phyloP scores from a whole-genome alignment of 176 grass and related monocot species.

The Aegilops tauschii region DNA sequence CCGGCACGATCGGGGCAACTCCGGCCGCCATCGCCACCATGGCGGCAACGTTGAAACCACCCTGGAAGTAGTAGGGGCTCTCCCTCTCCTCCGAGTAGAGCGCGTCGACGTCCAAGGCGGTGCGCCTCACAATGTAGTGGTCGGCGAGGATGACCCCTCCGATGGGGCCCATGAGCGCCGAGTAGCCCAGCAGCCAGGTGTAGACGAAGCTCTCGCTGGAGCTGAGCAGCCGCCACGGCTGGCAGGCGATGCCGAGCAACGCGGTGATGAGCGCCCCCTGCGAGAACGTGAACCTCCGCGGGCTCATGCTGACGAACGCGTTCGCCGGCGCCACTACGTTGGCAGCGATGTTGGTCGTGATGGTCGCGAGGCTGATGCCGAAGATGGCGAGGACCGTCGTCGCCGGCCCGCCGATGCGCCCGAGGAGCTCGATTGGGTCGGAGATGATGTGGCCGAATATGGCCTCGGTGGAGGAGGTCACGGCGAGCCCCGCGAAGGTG shows the following conservation, averaged over 20 bases:
- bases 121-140: conserved; percentile 72
- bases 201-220: conserved; percentile 97
- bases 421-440: conserved; percentile 82
- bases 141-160: conserved; percentile 77
- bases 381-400: conserved; percentile 78
- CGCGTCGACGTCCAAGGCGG: conserved; percentile 57
- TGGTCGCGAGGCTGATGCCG: conserved; percentile 85
- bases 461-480: conserved; percentile 81
- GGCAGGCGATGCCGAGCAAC: conserved; percentile 75
- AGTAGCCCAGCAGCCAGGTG: conserved; percentile 87
- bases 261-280: conserved; percentile 83
- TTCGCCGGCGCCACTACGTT: conserved; percentile 94
- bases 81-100: conserved; percentile 56
- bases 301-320: conserved; percentile 78
- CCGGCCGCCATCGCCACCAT: conserved; percentile 67
- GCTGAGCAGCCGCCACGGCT: conserved; percentile 85
- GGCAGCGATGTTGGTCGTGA: conserved; percentile 91
- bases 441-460: conserved; percentile 91
- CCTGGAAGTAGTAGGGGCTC: conserved; percentile 67
- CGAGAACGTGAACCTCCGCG: conserved; percentile 67
- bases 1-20: conserved; percentile 62
- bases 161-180: conserved; percentile 85
- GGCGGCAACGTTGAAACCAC: conserved; percentile 63
- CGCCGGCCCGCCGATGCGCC: conserved; percentile 62
- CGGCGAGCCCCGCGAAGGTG: conserved; percentile 78